These are phyloP conservation scores for Rhizophagus sp. DNA, from an alignment of 192 early-diverging fungal genomes.

Conservation along the genomic window DNA sequence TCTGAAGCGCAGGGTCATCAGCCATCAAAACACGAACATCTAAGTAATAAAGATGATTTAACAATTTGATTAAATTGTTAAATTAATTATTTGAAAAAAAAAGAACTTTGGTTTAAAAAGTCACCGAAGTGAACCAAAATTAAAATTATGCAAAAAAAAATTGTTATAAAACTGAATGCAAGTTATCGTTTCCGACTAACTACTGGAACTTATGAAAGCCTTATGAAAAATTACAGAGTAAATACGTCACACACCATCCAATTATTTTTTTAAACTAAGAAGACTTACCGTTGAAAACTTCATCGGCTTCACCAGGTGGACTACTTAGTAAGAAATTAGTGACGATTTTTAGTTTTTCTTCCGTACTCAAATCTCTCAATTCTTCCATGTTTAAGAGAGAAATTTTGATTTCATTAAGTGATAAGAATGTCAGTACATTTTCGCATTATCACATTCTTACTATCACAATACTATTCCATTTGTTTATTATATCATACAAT, in stretches of 20 bases:
- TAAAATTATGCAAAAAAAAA: no score
- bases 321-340: slow-evolving; percentile 76
- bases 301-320: slow-evolving; percentile 97
- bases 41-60: slow-evolving; percentile 38
- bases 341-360: slow-evolving; percentile 76
- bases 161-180: background rate
- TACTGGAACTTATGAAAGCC: background rate
- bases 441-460: no score
- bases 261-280: background rate
- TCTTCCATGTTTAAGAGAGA: background rate
- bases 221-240: no score
- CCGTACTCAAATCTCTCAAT: slow-evolving; percentile 4
- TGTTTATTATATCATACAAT: no score
- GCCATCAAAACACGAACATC: slow-evolving; percentile 86
- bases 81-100: background rate
- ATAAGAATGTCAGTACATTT: no score
- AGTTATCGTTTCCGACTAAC: background rate
- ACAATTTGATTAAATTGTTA: background rate
- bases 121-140: no score
- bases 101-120: no score
- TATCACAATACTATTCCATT: no score
- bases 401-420: background rate
- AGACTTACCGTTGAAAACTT: slow-evolving; percentile 89
- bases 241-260: no score
- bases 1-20: slow-evolving; percentile 73